Base-by-base conservation (phyloP, 1,284 basidiomycete genomes). In the Fomes fomentarius region DNA sequence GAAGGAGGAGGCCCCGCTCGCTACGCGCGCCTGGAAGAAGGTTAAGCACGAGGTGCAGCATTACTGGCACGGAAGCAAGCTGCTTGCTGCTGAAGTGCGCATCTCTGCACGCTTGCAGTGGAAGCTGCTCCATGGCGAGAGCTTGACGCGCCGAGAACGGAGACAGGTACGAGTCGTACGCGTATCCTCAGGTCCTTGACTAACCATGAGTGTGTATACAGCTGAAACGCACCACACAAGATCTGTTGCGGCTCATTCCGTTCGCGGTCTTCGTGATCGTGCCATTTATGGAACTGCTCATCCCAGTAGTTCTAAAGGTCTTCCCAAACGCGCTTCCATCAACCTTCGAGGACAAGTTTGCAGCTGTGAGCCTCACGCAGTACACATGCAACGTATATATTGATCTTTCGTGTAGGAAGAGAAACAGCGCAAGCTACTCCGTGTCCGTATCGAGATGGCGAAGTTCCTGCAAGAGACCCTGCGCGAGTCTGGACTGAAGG, bases 241-340 rank as follows among this genome's bases (percentile, higher is more conserved):
- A 99, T 71, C 69, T 99, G 28, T 73, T 99, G 51, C 86, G 97
- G 35, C 84, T 99, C 19, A 87, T 99, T 35, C 96, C 96, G 1
- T 99, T 99, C 72, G 85, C 93, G 11, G 93, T 95, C 47, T 98
- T 99, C 75, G 73, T 99, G 56, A 81, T 98, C 65, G 93, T 99
- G 9, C 96, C 97, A 1, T 98, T 98, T 79, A 98, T 98, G 93
- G 97, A 99, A 71, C 71, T 99, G 22, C 80, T 99, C n/a, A 83
- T 99, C 1, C 96, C 97, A 2, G 93, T 99, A 31, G 95, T 95
- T 0, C 83, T 99, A 64, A 97, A 96, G 73, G 76, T 99, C 46
- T 99, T 99, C 84, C 96, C 96, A 24, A 98, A 94, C 74, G 98
- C 99, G 94, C 84, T 99, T 4, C 97, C 96, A 0, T 96, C 93